Base-by-base conservation (phyloP, 1,284 basidiomycete species). In the Malassezia globosa region DNA sequence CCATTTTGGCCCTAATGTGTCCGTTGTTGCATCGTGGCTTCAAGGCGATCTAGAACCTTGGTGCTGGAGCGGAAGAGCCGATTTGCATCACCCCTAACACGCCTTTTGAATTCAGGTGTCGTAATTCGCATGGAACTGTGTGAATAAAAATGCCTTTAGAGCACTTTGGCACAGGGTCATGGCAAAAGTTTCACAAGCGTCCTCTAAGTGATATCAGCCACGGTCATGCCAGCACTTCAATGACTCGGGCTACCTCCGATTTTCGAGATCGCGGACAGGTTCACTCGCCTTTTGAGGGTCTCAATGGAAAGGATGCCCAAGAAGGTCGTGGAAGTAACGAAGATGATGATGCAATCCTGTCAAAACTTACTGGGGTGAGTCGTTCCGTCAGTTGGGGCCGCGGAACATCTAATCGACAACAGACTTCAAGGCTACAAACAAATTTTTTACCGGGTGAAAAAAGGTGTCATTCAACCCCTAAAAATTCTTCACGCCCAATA, bases 311-410 rank as follows among this genome's bases (percentile, higher is more conserved):
- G 29, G n/a, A 39, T 21, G 37, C 37, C 7, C 35, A 37, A 19
- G n/a, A 31, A 4, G 11, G 11, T 16, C 29, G 29, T 31, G 29
- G 16, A 11, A 16, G 29, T 31, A 16, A 31, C 16, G 21, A 27
- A 8, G 33, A 45, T 16, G 33, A 45, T 2, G 50, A 52, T 13
- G 38, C 33, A 7, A 39, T 46, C 4, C 25, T 52, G n/a, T 52
- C 50, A 7, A 52, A 52, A 33, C 37, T 52, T 3, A 33, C 50
- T 4, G 50, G 50, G 11, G 50, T 52, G 8, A 52, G 40, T 16
- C 44, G 50, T 27, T 52, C 50, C 1, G 50, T 52, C 14, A 47
- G 44, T 7, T 52, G 50, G 50, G 50, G 50, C 22, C 43, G 50
- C 14, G 29, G 36, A 5, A 23, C 44, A 5, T 2, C 29, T 2